Conservation (phyloP, 768 basidiomycete species). For the Psilocybe sp. region DNA sequence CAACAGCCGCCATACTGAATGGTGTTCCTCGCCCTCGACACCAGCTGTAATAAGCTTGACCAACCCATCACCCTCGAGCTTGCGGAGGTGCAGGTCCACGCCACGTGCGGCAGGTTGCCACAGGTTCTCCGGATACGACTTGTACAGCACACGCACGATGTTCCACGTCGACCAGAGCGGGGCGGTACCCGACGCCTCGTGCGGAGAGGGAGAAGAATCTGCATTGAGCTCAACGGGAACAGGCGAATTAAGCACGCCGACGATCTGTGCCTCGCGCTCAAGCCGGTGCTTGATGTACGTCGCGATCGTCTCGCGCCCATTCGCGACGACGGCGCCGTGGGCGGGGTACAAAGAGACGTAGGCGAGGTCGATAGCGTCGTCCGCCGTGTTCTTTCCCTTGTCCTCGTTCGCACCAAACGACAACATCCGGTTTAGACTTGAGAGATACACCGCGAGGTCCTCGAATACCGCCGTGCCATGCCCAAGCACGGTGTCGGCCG, state of each 20-base stretch:
- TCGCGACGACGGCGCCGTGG: constrained; percentile 76
- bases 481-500: constrained; percentile 88
- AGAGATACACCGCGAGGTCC: constrained; percentile 70
- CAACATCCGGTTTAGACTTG: constrained; percentile 59
- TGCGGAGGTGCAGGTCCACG: constrained; percentile 68
- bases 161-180: constrained; percentile 59
- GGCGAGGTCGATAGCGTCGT: constrained; percentile 11
- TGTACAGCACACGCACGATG: constrained; percentile 67
- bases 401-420: constrained; percentile 27
- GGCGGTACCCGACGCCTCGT: constrained; percentile 7
- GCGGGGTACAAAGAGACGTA: constrained; percentile 75
- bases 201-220: not conserved
- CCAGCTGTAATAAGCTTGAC: constrained; percentile 30
- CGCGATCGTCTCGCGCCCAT: constrained; percentile 59
- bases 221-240: constrained; percentile 21
- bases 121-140: constrained; percentile 64
- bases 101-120: constrained; percentile 73
- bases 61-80: constrained; percentile 63
- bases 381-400: not conserved
- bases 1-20: too few relatives aligned
- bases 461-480: constrained; percentile 89
- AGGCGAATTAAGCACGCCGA: constrained; percentile 43
- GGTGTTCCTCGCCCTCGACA: too few relatives aligned
- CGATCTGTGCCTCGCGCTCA: constrained; percentile 77
- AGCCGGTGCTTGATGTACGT: constrained; percentile 80